Evolutionary conservation across 2,329 filamentous ascomycete species (phyloP).

Genomic region (Sarocladiaceae sp.): DNA sequence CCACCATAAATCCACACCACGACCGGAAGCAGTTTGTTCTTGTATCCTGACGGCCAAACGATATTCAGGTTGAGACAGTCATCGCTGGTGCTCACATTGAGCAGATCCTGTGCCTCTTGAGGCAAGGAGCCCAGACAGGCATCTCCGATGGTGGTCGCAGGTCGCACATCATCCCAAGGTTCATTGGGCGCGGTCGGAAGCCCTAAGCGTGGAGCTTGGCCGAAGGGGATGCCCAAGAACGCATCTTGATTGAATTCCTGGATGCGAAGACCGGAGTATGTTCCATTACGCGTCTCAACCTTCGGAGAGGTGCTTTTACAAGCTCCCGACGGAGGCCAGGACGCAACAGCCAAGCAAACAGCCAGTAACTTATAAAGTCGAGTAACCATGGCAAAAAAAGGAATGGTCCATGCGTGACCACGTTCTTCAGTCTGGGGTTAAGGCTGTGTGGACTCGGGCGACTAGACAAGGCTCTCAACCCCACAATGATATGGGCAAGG

Average conservation of each 20-base stretch:
- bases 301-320: not conserved
- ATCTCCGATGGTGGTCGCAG: not conserved
- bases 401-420: not conserved
- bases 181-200: not conserved
- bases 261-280: not conserved
- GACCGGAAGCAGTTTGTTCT: constrained; percentile 21
- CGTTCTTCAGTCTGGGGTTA: not conserved
- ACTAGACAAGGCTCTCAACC: not conserved
- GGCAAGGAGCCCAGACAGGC: not conserved
- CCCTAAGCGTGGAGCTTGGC: not conserved
- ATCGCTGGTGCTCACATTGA: constrained; percentile 16
- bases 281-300: not conserved
- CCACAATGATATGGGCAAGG: not conserved
- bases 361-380: not conserved
- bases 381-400: not conserved
- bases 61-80: constrained; percentile 28
- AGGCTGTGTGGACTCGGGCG: not conserved
- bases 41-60: not conserved
- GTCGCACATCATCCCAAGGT: not conserved
- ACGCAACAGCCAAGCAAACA: not conserved
- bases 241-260: not conserved
- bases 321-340: not conserved
- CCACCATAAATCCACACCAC: constrained; percentile 18
- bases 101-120: not conserved
- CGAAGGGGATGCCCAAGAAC: not conserved